Percentiles rank a stretch among this genome's conserved stretches.
Conservation (phyloP, 352 stramenopile species). For the Plasmopara viticola region DNA sequence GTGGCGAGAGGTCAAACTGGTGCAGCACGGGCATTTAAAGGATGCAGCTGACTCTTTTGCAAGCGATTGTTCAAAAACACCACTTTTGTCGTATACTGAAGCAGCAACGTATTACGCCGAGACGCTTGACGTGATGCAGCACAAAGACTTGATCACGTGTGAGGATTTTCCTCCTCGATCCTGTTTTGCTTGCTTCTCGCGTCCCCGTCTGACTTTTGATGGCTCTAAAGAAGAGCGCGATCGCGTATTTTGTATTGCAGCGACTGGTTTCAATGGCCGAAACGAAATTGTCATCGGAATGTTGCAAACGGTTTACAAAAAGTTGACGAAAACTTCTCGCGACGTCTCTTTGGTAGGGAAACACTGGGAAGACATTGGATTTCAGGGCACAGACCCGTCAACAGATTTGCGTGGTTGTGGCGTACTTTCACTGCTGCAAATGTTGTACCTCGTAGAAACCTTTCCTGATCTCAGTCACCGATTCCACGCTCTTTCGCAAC, state of each 20-base stretch:
- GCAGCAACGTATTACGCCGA: conserved; percentile 37
- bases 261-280: conserved; percentile 38
- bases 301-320: conserved; percentile 63
- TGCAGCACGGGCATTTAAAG: conserved; percentile 15
- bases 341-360: conserved; percentile 47
- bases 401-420: conserved; percentile 84
- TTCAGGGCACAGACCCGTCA: conserved; percentile 82
- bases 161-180: conserved; percentile 46
- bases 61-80: conserved; percentile 5
- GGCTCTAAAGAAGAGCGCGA: conserved; percentile 57
- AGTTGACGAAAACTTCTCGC: conserved; percentile 25
- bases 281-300: conserved; percentile 45
- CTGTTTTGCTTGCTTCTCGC: conserved; percentile 58
- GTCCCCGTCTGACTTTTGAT: conserved; percentile 45
- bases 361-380: conserved; percentile 87
- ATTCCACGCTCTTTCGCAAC: conserved; percentile 44
- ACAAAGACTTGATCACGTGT: conserved; percentile 47
- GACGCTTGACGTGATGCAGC: conserved; percentile 30
- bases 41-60: conserved; percentile 1
- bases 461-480: conserved; percentile 45
- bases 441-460: conserved; percentile 70
- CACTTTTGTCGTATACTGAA: conserved; percentile 39
- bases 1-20: conserved; percentile 58
- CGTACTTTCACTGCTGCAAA: conserved; percentile 81
- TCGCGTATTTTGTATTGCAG: conserved; percentile 67